Percentiles rank a stretch among this genome's conserved stretches.
These are phyloP conservation scores for Agroathelia rolfsii DNA, from an alignment of 1,284 basidiomycete species.

Conservation along the genomic window DNA sequence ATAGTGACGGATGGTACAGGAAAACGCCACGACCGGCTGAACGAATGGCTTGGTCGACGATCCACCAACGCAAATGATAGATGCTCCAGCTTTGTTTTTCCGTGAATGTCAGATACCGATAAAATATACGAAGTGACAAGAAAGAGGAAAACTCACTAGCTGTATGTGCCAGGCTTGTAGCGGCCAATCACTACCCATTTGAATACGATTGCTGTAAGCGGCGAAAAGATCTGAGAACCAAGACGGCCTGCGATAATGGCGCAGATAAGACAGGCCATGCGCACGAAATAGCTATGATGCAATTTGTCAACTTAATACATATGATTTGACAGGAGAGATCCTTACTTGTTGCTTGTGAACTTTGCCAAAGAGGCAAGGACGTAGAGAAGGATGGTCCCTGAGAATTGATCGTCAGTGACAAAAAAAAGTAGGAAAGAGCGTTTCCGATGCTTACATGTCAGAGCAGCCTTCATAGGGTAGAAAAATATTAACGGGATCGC, in stretches of 20 bases:
- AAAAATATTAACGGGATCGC: slow-evolving; percentile 33
- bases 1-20: slow-evolving; percentile 25
- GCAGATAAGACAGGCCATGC: slow-evolving; percentile 22
- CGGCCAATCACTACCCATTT: slow-evolving; percentile 36
- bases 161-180: slow-evolving; percentile 31
- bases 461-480: slow-evolving; percentile 30
- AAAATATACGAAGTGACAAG: neutral
- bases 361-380: slow-evolving; percentile 21
- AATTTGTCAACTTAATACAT: no score
- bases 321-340: no score
- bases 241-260: slow-evolving; percentile 26
- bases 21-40: slow-evolving; percentile 33
- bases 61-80: slow-evolving; percentile 39
- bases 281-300: slow-evolving; percentile 26
- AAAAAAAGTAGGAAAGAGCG: no score
- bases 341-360: slow-evolving; percentile 18
- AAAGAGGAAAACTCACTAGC: slow-evolving; percentile 17
- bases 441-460: no score
- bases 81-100: no score
- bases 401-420: no score
- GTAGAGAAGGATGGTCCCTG: slow-evolving; percentile 24
- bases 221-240: slow-evolving; percentile 23
- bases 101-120: no score
- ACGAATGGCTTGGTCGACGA: slow-evolving; percentile 31
- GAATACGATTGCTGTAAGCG: slow-evolving; percentile 28